Conservation (phyloP, 305 asterid genomes). For the Plantago rigida region DNA sequence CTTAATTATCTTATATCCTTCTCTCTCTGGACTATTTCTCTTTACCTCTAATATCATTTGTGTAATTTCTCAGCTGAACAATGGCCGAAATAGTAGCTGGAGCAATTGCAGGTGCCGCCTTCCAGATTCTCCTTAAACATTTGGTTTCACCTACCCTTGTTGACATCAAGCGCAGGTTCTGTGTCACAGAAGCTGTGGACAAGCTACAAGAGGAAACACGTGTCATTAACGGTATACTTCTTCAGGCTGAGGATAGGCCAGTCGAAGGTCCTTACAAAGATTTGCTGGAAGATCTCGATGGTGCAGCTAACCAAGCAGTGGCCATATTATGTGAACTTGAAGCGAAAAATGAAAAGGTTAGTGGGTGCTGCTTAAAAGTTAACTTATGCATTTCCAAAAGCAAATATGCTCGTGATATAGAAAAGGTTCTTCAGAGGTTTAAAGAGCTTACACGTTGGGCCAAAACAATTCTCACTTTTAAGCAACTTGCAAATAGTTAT, state of each 20-base stretch:
- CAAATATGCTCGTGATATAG: constrained; percentile 21
- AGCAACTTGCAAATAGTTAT: no score
- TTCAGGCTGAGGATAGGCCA: constrained; percentile 17
- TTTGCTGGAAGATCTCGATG: constrained; percentile 24
- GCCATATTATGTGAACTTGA: constrained; percentile 18
- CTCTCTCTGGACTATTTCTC: no score
- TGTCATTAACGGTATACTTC: constrained; percentile 15
- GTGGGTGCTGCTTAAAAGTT: neutral
- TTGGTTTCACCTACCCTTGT: neutral
- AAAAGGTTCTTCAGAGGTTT: constrained; percentile 16
- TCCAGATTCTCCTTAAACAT: no score
- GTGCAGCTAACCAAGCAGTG: constrained; percentile 19
- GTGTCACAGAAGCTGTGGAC: neutral
- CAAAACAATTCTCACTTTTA: no score
- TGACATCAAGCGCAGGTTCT: neutral
- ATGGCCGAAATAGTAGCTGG: no score
- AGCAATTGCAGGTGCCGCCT: no score
- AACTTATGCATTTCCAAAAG: neutral
- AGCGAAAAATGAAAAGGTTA: neutral
- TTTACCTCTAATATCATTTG: no score
- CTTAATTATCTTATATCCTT: no score
- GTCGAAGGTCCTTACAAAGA: neutral
- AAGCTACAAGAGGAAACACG: neutral
- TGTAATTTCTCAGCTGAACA: no score
- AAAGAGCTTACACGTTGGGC: no score